phyloP scores from a whole-genome alignment of 345 rosid genomes.

The Boechera divaricarpa region DNA sequence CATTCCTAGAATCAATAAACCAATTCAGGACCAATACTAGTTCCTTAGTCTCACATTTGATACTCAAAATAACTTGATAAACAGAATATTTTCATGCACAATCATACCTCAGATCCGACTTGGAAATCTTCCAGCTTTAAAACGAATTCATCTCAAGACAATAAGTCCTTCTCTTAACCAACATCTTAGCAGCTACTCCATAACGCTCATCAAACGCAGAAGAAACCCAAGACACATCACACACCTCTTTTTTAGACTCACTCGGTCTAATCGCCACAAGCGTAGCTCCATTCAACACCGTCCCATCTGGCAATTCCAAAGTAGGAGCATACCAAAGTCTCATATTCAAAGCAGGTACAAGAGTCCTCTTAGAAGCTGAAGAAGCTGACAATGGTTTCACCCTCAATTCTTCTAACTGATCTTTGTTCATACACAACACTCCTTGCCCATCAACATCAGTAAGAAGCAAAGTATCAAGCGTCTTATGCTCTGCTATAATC shows the following conservation, averaged over 20 bases:
- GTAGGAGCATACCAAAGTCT: conserved; percentile 94
- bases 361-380: conserved; percentile 92
- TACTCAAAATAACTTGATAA: conserved; percentile 6
- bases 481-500: conserved; percentile 86
- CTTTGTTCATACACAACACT: conserved; percentile 82
- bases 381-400: conserved; percentile 93
- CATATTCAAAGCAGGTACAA: conserved; percentile 94
- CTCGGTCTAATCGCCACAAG: conserved; percentile 93
- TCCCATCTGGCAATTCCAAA: conserved; percentile 81
- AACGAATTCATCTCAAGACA: conserved; percentile 99
- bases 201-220: conserved; percentile 81
- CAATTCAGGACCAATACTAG: not conserved
- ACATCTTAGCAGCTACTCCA: conserved; percentile 90
- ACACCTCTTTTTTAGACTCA: conserved; percentile 69
- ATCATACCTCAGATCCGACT: conserved; percentile 36
- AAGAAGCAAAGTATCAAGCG: conserved; percentile 75
- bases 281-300: conserved; percentile 85
- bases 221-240: conserved; percentile 83
- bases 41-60: not conserved
- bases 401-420: conserved; percentile 89
- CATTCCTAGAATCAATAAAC: conserved; percentile 4
- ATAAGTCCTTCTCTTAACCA: conserved; percentile 89
- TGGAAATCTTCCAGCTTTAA: conserved; percentile 40
- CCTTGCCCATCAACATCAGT: conserved; percentile 95
- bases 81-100: not conserved